Evolutionary conservation across 305 asterid genomes (phyloP).

Genomic region (Fraxinus nigra): DNA sequence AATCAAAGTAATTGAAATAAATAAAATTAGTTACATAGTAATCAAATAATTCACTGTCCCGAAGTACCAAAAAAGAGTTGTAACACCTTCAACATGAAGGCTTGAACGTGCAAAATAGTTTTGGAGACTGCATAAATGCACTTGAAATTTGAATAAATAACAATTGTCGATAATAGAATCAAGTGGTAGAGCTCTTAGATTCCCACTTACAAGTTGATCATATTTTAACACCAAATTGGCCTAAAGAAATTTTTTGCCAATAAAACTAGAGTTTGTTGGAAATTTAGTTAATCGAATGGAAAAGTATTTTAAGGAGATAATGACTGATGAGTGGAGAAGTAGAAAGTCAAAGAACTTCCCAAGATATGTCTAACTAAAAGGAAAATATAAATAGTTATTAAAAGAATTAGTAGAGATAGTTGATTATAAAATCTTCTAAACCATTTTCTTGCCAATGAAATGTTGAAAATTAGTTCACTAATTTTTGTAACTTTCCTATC

Average conservation of each 20-base stretch:
- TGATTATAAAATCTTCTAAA: neutral
- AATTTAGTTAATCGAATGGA: neutral
- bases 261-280: neutral
- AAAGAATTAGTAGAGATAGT: neutral
- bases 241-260: neutral
- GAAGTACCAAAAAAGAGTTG: neutral
- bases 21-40: neutral
- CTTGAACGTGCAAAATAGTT: too few relatives aligned
- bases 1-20: neutral
- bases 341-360: neutral
- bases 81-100: neutral
- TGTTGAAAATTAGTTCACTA: neutral
- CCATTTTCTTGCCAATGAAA: neutral
- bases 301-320: neutral
- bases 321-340: neutral
- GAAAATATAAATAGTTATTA: neutral
- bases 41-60: neutral
- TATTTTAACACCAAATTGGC: neutral
- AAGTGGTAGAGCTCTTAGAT: neutral
- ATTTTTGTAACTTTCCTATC: neutral
- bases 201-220: neutral
- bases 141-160: too few relatives aligned
- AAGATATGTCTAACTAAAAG: neutral
- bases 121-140: too few relatives aligned
- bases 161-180: neutral